Base-by-base conservation (phyloP, 352 stramenopile species). In the Phytopythium vexans region DNA sequence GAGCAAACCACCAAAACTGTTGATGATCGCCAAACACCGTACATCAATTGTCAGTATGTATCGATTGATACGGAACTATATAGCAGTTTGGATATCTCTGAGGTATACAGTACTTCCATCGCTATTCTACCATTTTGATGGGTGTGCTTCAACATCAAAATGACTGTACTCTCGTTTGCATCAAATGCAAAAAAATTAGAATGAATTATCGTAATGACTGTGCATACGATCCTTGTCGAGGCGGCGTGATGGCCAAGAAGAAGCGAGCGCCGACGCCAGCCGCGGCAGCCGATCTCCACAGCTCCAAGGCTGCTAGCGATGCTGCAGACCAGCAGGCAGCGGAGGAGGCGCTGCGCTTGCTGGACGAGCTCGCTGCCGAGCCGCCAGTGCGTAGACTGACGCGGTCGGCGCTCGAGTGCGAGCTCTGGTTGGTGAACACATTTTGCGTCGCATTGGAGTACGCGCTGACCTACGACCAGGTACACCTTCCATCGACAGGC, bases 171-270 rank as follows among this genome's bases (percentile, higher is more conserved):
- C 21, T 42, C 38, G 2, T 42, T 42, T 42, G 14, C 38, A 14
- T n/a, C 38, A 42, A 12, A 16, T 14, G 10, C 8, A 2, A n/a
- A n/a, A n/a, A 5, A n/a, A n/a, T 42, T 42, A 42, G 11, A 15
- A 6, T 6, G 8, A 42, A 12, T 42, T 16, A 42, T n/a, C 6
- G 6, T 5, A 10, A 42, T 16, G 14, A 42, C 11, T 6, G 10
- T n/a, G 38, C 38, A 5, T 42, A 10, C 1, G 6, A n/a, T 12
- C 11, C 11, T 42, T 14, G 38, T 6, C 35, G 8, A 4, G 11
- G 10, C 4, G 39, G n/a, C 4, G 36, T 16, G 27, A 80, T 82
- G 71, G 54, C 68, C 40, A 82, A 74, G 55, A 82, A 78, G 66
- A 67, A 67, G 50, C 54, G 60, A 43, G 41, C 27, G 43, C 14